A percentile compares a stretch with the other conserved stretches of the same genome.
These are phyloP conservation scores for Avena sativa DNA, from an alignment of 176 grass and related monocot genomes.

Conservation along the genomic window DNA sequence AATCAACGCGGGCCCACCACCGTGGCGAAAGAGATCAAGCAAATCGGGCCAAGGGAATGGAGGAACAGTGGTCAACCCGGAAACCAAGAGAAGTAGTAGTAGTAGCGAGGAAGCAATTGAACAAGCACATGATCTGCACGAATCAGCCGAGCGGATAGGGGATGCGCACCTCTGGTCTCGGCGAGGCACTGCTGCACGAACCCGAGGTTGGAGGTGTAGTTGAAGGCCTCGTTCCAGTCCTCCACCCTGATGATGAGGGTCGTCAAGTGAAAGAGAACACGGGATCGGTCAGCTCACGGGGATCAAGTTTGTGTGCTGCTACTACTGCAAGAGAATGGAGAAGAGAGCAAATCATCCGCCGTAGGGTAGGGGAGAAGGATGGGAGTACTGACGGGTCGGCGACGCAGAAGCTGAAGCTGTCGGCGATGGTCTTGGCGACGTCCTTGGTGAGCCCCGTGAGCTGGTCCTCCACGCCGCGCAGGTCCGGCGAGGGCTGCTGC, in stretches of 20 bases:
- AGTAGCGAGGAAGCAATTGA: not conserved
- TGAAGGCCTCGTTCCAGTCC: conserved; percentile 75
- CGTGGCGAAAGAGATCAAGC: not conserved
- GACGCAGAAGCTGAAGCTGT: conserved; percentile 64
- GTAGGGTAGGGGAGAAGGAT: no score
- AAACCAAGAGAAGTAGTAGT: not conserved
- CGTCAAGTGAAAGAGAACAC: not conserved
- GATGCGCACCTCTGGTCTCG: conserved; percentile 34
- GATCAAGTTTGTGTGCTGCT: no score
- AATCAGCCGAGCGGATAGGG: not conserved
- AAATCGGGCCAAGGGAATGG: not conserved
- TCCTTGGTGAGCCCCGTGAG: conserved; percentile 39
- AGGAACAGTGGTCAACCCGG: not conserved
- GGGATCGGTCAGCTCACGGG: not conserved
- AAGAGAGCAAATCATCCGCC: no score
- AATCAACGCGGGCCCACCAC: not conserved
- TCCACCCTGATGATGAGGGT: conserved; percentile 26
- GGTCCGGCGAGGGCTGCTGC: not conserved
- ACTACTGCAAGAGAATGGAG: no score
- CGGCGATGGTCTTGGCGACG: conserved; percentile 48
- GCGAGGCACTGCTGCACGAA: conserved; percentile 47
- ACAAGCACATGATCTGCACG: not conserved
- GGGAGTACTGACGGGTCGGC: conserved; percentile 47
- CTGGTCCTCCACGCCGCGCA: conserved; percentile 21
- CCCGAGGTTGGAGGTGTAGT: conserved; percentile 56